A percentile compares a stretch with the other conserved stretches of the same genome.
These are phyloP conservation scores for Cutaneotrichosporon dermatis DNA, from an alignment of 1,284 basidiomycete species.

Conservation along the genomic window DNA sequence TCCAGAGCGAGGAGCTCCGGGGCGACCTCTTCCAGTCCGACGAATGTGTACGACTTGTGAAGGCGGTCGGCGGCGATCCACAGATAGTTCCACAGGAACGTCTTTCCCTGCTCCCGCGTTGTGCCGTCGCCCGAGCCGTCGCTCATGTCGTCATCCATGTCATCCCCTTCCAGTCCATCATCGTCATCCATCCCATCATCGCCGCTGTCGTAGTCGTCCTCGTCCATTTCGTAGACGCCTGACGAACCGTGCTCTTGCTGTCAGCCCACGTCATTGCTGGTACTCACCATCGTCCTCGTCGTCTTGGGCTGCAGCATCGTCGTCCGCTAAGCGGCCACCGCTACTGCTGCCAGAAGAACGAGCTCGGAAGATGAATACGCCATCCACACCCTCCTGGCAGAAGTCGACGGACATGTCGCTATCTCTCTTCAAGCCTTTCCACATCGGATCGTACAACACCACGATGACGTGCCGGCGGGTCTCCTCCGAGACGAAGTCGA, in stretches of 20 bases:
- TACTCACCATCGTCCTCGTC: too few species aligned
- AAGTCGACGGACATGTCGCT: neutral
- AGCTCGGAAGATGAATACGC: neutral
- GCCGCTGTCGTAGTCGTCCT: too few species aligned
- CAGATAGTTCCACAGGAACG: neutral
- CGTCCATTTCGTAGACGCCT: too few species aligned
- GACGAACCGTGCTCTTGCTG: too few species aligned
- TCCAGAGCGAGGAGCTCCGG: neutral
- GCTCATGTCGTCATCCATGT: too few species aligned
- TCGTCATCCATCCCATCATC: too few species aligned
- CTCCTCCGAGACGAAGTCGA: neutral
- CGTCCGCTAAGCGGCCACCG: neutral
- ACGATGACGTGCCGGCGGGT: neutral
- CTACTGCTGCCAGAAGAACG: neutral
- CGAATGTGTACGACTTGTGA: neutral
- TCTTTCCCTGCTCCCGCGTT: neutral
- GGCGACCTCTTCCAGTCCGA: neutral
- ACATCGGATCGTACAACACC: neutral
- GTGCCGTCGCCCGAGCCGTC: too few species aligned
- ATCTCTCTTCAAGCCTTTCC: neutral
- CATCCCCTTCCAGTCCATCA: too few species aligned
- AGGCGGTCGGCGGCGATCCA: neutral
- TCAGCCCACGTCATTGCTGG: too few species aligned
- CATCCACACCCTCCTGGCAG: neutral
- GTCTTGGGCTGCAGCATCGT: neutral